A percentile compares a stretch with the other conserved stretches of the same genome.
These are phyloP conservation scores for Borealophlyctis nickersoniae DNA, from an alignment of 192 early-diverging fungal species.

Conservation along the genomic window DNA sequence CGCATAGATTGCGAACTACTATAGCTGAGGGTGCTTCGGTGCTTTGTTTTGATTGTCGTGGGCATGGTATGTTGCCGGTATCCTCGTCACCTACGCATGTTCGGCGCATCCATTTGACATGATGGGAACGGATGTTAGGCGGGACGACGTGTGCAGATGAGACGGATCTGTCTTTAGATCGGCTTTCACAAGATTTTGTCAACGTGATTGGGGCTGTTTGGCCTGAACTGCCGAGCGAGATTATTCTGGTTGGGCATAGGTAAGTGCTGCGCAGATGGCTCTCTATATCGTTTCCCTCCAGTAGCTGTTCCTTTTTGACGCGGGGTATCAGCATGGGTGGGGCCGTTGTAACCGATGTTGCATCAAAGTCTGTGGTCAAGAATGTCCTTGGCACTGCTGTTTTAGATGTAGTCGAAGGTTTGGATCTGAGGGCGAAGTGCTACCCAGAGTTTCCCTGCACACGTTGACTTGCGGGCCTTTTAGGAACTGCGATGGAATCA, in stretches of 20 bases:
- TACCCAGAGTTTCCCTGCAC: not conserved
- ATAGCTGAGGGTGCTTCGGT: constrained; percentile 7
- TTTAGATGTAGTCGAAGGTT: constrained; percentile 47
- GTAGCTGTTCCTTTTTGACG: not conserved
- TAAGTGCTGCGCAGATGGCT: constrained; percentile 2
- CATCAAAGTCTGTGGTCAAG: constrained; percentile 9
- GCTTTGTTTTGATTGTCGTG: constrained; percentile 33
- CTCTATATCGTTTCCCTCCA: not conserved
- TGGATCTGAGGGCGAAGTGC: not conserved
- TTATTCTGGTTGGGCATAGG: constrained; percentile 47
- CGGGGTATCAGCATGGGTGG: constrained; percentile 44
- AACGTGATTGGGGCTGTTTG: constrained; percentile 19
- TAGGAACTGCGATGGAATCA: constrained; percentile 42
- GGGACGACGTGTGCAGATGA: constrained; percentile 23
- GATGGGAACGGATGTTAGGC: too few species aligned
- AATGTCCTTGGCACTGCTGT: constrained; percentile 33
- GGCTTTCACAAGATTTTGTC: constrained; percentile 31
- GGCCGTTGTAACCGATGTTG: constrained; percentile 35
- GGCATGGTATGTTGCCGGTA: constrained; percentile 26
- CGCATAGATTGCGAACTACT: constrained; percentile 6
- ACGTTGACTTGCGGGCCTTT: not conserved
- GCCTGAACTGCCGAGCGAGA: not conserved
- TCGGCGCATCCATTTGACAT: constrained; percentile 6
- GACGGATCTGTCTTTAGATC: constrained; percentile 24
- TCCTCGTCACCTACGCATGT: not conserved